Base-by-base conservation (phyloP, 129 eudicot genomes). In the Helichrysum umbraculigerum region DNA sequence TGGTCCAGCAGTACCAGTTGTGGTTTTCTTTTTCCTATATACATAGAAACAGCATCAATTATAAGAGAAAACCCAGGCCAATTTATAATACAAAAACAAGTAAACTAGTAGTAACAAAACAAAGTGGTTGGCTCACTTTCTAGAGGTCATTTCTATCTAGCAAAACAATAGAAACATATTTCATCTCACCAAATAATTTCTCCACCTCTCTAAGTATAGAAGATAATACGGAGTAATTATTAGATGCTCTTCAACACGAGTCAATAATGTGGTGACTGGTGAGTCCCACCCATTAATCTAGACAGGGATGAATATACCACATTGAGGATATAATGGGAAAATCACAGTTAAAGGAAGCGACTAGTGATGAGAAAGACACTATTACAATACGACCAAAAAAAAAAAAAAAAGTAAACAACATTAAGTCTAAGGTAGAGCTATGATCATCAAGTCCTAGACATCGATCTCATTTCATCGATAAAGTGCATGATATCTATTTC, bases 1-100 rank as follows among this genome's bases (percentile, higher is more conserved):
- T 93, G 97, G 87, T 94, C 98, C 73, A 94, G 80, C 71, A 94
- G 82, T 66, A 94, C 79, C 86, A 94, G 72, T 66, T 94, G 98
- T 52, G 97, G 98, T 76, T 87, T 91, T 79, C 78, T 88, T 81
- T 76, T 87, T 34, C 97, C 98, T 93, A 72, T 5, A 77, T 60
- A 72, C 32, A 39, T 47, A 65, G 44, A 59, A 71, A 65, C 25
- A 74, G 16, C 41, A 47, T 0, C 30, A 29, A 41, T 3, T 41
- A 59, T 16, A 7, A 1, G 42, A 34, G 15, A 22, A n/a, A 11
- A 34, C 1, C 16, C 7, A 1, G 3, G 11, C 35, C 28, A 17
- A 22, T 25, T 72, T 59, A 5, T 37, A 30, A 50, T 9, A 11
- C 10, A 9, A 41, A 41, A 10, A 54, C 65, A 19, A 25, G 28